phyloP scores from a whole-genome alignment of 352 stramenopile genomes.

The Aphanomyces astaci region DNA sequence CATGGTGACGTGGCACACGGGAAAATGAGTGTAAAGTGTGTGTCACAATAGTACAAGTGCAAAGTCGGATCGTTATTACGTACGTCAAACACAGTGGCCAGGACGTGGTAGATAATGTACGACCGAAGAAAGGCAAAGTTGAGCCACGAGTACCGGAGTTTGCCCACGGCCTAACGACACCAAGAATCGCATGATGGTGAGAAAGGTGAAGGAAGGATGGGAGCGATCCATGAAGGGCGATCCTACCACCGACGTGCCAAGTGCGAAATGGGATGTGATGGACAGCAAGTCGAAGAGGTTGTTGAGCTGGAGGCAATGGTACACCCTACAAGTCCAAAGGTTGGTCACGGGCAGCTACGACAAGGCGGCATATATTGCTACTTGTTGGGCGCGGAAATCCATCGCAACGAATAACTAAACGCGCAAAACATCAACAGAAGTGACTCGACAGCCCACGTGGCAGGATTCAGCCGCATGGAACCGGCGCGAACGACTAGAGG shows the following conservation, averaged over 20 bases:
- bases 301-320: slow-evolving; percentile 39
- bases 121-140: slow-evolving; percentile 80
- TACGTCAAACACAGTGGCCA: slow-evolving; percentile 54
- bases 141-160: slow-evolving; percentile 57
- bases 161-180: slow-evolving; percentile 4
- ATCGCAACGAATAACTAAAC: slow-evolving; percentile 63
- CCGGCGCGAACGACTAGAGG: slow-evolving; percentile 59
- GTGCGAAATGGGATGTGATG: slow-evolving; percentile 74
- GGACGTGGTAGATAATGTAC: slow-evolving; percentile 78
- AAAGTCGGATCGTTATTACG: background rate
- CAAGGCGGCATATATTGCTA: too few species aligned
- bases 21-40: too few species aligned
- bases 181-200: too few species aligned
- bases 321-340: slow-evolving; percentile 9
- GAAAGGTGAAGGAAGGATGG: background rate
- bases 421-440: slow-evolving; percentile 60
- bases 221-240: background rate
- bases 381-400: slow-evolving; percentile 78
- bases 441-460: slow-evolving; percentile 76
- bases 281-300: slow-evolving; percentile 77
- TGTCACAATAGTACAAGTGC: too few species aligned
- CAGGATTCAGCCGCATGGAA: slow-evolving; percentile 57
- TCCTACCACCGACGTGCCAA: slow-evolving; percentile 37
- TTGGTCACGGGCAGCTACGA: background rate
- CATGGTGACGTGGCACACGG: too few species aligned